Percentiles rank a stretch among this genome's conserved stretches.
These are phyloP conservation scores for Epithemia pelagica DNA, from an alignment of 108 stramenopile genomes.

Conservation along the genomic window DNA sequence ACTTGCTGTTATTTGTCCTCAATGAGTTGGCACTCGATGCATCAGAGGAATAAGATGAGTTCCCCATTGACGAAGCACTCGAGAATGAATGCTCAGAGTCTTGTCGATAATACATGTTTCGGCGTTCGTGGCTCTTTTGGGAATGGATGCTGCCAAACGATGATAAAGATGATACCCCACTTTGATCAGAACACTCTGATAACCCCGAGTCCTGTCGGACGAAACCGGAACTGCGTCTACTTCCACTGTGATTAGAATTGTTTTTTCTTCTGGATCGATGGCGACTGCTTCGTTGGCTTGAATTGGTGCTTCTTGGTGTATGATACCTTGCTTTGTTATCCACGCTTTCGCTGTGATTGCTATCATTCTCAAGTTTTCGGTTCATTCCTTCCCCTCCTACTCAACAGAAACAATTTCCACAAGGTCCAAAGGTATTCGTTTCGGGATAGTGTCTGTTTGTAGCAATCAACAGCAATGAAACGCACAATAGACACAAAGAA, in stretches of 20 bases:
- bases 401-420: background rate
- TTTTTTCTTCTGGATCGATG: background rate
- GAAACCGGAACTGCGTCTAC: no score
- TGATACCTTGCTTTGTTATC: background rate
- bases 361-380: background rate
- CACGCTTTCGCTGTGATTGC: background rate
- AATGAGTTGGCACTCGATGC: background rate
- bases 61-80: background rate
- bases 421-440: no score
- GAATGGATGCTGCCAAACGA: background rate
- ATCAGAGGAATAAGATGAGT: background rate
- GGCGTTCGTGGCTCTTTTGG: background rate
- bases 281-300: background rate
- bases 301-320: background rate
- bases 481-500: no score
- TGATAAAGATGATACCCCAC: background rate
- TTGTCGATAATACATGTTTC: background rate
- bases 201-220: background rate
- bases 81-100: background rate
- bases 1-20: background rate
- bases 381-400: background rate
- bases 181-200: background rate
- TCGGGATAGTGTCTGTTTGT: no score
- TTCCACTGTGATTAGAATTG: no score
- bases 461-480: no score